phyloP scores from a whole-genome alignment of 2,329 filamentous ascomycete genomes.

The Colletotrichum spaethianum region DNA sequence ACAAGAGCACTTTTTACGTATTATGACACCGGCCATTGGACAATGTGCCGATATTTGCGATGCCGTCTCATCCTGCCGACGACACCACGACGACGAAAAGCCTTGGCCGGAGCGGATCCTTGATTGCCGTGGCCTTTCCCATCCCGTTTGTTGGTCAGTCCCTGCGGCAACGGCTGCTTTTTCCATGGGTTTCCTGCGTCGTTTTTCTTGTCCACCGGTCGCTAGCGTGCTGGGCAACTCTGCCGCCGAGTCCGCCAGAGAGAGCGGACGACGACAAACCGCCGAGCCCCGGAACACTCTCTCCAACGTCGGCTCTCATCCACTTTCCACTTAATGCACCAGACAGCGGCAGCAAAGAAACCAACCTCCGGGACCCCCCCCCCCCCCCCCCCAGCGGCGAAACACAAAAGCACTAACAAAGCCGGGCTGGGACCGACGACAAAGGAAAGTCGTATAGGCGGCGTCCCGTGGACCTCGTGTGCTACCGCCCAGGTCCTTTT shows the following conservation, averaged over 20 bases:
- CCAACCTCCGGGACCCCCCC: neutral
- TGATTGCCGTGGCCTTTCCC: neutral
- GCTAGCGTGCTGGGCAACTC: conserved; percentile 2
- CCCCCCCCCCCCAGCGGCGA: conserved; percentile 6
- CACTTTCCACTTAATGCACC: neutral
- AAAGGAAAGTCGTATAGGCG: neutral
- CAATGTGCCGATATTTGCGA: conserved; percentile 12
- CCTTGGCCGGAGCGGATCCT: neutral
- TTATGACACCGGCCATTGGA: conserved; percentile 10
- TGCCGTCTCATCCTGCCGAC: conserved; percentile 14
- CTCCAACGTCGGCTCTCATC: neutral
- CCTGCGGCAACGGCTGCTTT: conserved; percentile 12
- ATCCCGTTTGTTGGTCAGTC: conserved; percentile 1
- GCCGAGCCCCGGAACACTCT: neutral
- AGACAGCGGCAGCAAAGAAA: neutral
- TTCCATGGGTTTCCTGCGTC: neutral
- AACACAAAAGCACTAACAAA: conserved; percentile 16
- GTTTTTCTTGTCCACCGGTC: neutral
- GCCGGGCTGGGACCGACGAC: neutral
- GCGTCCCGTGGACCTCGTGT: conserved; percentile 7
- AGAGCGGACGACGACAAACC: neutral
- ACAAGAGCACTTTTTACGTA: conserved; percentile 33
- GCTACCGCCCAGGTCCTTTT: neutral
- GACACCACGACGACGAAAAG: neutral
- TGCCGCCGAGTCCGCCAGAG: neutral